Evolutionary conservation across 2,329 filamentous ascomycete species (phyloP).

Genomic region (Sphaerulina vaccinii): DNA sequence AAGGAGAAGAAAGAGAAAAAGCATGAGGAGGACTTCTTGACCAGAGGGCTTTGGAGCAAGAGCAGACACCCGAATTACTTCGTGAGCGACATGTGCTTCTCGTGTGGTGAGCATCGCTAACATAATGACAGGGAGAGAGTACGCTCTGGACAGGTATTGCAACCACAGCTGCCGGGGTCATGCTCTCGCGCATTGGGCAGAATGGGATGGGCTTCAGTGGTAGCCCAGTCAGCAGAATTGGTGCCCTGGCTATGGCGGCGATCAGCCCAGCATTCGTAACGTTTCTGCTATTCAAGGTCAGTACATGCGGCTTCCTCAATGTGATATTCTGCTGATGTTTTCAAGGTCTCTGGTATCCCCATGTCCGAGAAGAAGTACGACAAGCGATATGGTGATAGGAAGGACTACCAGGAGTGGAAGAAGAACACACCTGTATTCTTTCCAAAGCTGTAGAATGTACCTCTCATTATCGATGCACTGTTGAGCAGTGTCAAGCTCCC

Average conservation of each 20-base stretch:
- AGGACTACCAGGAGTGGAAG: constrained; percentile 69
- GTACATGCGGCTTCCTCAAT: constrained; percentile 21
- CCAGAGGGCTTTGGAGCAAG: constrained; percentile 60
- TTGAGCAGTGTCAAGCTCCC: no score
- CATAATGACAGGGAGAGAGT: constrained; percentile 45
- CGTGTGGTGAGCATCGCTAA: neutral
- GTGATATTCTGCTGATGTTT: neutral
- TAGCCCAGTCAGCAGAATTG: constrained; percentile 41
- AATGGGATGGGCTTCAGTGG: constrained; percentile 57
- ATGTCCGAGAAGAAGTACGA: constrained; percentile 70
- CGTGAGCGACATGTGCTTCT: constrained; percentile 39
- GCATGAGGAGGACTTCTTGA: constrained; percentile 67
- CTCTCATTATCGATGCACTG: no score
- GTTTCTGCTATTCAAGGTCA: constrained; percentile 63
- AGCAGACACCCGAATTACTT: constrained; percentile 69
- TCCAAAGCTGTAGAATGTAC: constrained; percentile 52
- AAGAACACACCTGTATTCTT: constrained; percentile 63
- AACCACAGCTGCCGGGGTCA: constrained; percentile 54
- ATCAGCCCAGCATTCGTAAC: constrained; percentile 64
- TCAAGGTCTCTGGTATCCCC: constrained; percentile 55
- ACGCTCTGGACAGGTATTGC: constrained; percentile 69
- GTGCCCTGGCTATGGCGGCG: constrained; percentile 53
- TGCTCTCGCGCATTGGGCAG: constrained; percentile 56
- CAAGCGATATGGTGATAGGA: constrained; percentile 59
- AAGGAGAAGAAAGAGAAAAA: constrained; percentile 62